Evolutionary conservation across 2,329 filamentous ascomycete species (phyloP), one percentile per base, ranked within the genome.

Genomic region (Cyanodermella asteris): DNA sequence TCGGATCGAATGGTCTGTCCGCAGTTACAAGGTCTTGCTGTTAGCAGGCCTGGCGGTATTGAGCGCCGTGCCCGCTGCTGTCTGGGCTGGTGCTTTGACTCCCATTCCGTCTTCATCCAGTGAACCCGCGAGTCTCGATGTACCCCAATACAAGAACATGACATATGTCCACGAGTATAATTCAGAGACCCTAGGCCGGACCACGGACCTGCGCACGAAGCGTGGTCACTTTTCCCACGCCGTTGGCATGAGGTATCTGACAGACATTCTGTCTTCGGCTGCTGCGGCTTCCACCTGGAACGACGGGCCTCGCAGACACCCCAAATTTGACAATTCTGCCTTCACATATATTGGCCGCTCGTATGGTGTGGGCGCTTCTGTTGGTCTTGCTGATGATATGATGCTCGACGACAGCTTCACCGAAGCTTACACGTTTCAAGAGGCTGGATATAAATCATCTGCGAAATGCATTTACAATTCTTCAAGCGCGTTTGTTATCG

Each of bases 391-490:
- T 6, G 32, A 34, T 7, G 28, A 24, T 5, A 4, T 5, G 6
- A n/a, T n/a, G n/a, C n/a, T n/a, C n/a, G n/a, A n/a, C n/a, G 21
- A 10, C 21, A 13, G 18, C 18, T 19, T 19, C 18, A 19, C 18
- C n/a, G 8, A 19, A 19, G n/a, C 8, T 4, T 51, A 49, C 30
- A 28, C 31, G 7, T 51, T 43, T 18, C 34, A 44, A 23, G 47
- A 52, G 24, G 17, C 32, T 13, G 45, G 46, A 10, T 50, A 49
- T 21, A 14, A 34, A 5, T 23, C 43, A 9, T 34, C 39, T 6
- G 43, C 47, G 5, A 36, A 31, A 2, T 51, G 47, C 32, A 45
- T 42, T 11, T 47, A 50, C 34, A 52, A 52, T 32, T 16, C 23
- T 6, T 44, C 37, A n/a, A 38, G 36, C 4, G 31, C 43, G 17